Percentiles rank a stretch among this genome's conserved stretches.
Conservation (phyloP, 2,329 filamentous ascomycete genomes). For the Teratosphaeria gauchensis region DNA sequence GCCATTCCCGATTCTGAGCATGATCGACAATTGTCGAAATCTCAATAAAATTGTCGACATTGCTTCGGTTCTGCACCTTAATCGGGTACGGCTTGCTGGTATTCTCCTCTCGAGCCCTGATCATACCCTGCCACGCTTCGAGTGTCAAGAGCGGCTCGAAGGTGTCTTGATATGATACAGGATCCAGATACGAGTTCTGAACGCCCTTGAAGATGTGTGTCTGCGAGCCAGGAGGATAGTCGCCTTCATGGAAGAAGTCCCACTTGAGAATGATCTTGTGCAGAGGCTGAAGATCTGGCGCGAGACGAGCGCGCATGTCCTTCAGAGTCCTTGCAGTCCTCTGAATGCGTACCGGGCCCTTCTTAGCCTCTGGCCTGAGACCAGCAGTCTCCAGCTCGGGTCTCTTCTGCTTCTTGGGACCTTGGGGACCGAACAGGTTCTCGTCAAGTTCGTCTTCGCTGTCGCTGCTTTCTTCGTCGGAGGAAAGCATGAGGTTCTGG, state of each 20-base stretch:
- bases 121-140: conserved; percentile 92
- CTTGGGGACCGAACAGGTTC: conserved; percentile 51
- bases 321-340: conserved; percentile 74
- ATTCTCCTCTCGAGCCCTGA: conserved; percentile 79
- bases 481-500: conserved; percentile 83
- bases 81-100: conserved; percentile 74
- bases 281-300: conserved; percentile 75
- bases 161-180: conserved; percentile 71
- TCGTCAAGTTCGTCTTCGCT: conserved; percentile 38
- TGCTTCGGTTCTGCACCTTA: conserved; percentile 77
- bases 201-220: conserved; percentile 66
- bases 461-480: conserved; percentile 51
- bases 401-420: conserved; percentile 36
- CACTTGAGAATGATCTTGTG: conserved; percentile 82
- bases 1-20: conserved; percentile 59
- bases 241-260: conserved; percentile 87
- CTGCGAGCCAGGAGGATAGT: conserved; percentile 66
- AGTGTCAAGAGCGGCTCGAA: conserved; percentile 85
- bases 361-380: conserved; percentile 39
- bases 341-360: conserved; percentile 72
- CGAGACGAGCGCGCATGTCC: conserved; percentile 86
- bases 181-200: conserved; percentile 65
- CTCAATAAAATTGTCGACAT: conserved; percentile 87
- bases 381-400: conserved; percentile 23
- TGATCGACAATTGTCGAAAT: conserved; percentile 74